A percentile compares a stretch with the other conserved stretches of the same genome.
Conservation (phyloP, 164 flowering plant genomes). For the Stephania japonica region DNA sequence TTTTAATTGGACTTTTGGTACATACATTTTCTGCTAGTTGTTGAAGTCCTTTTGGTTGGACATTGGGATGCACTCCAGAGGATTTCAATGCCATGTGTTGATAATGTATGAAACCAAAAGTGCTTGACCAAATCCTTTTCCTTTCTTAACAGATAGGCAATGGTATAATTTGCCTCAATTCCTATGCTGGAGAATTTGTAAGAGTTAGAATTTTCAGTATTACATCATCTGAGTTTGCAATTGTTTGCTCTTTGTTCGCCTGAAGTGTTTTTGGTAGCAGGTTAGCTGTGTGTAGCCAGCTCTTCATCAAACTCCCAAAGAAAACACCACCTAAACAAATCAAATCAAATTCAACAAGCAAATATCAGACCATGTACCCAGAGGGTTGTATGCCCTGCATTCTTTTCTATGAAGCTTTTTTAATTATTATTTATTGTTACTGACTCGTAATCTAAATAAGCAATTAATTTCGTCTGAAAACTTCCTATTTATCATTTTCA, state of each 20-base stretch:
- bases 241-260: constrained; percentile 41
- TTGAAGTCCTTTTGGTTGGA: too few relatives aligned
- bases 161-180: not conserved
- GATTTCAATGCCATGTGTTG: too few relatives aligned
- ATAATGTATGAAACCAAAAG: too few relatives aligned
- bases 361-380: constrained; percentile 54
- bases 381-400: constrained; percentile 99
- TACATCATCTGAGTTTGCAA: constrained; percentile 23
- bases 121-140: not conserved
- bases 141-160: not conserved
- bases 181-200: not conserved
- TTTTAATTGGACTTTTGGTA: too few relatives aligned
- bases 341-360: constrained; percentile 64
- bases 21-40: too few relatives aligned
- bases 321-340: constrained; percentile 50
- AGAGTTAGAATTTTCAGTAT: not conserved
- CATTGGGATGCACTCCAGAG: too few relatives aligned
- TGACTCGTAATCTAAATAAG: not conserved
- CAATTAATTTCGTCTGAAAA: not conserved
- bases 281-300: constrained; percentile 95
- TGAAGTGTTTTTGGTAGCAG: constrained; percentile 85
- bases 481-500: too few relatives aligned
- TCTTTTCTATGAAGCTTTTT: constrained; percentile 37
- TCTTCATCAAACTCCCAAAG: constrained; percentile 74
- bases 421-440: not conserved